Percentiles rank a stretch among this genome's conserved stretches.
These are phyloP conservation scores for Corymbia maculata DNA, from an alignment of 345 rosid species.

Conservation along the genomic window DNA sequence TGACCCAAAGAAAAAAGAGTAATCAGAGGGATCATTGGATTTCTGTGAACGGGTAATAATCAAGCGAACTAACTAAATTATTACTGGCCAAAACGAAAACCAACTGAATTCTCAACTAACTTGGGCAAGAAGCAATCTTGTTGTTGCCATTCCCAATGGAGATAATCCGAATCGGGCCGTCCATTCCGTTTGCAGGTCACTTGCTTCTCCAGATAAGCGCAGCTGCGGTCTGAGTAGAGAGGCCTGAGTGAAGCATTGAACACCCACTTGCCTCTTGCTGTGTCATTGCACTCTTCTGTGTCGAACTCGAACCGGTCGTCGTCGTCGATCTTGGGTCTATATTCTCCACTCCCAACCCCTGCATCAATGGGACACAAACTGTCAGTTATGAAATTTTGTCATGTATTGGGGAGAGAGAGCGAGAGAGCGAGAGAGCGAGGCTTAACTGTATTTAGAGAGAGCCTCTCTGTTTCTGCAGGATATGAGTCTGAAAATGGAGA, in stretches of 20 bases:
- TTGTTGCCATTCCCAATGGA: slow-evolving; percentile 89
- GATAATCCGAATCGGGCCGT: slow-evolving; percentile 59
- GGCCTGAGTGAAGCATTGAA: slow-evolving; percentile 56
- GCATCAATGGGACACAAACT: background rate
- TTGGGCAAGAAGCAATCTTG: slow-evolving; percentile 81
- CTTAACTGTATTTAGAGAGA: slow-evolving; percentile 46
- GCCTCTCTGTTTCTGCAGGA: slow-evolving; percentile 43
- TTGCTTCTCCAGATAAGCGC: slow-evolving; percentile 77
- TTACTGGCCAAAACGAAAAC: background rate
- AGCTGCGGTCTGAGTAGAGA: slow-evolving; percentile 63
- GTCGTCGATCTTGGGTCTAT: slow-evolving; percentile 18
- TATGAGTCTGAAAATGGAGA: slow-evolving; percentile 25
- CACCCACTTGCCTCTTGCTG: slow-evolving; percentile 65
- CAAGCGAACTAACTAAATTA: background rate
- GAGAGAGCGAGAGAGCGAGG: background rate
- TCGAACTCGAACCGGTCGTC: slow-evolving; percentile 86
- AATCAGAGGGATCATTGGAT: background rate
- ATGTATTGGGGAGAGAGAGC: background rate
- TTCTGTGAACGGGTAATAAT: background rate
- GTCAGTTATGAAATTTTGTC: background rate
- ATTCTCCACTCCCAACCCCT: slow-evolving; percentile 6
- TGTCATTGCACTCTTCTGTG: slow-evolving; percentile 65
- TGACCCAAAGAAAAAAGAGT: background rate
- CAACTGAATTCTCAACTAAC: slow-evolving; percentile 8
- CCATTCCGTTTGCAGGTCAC: slow-evolving; percentile 70